These are phyloP conservation scores for Meyerozyma carpophila DNA, from an alignment of 1,139 yeast genomes.

Conservation along the genomic window DNA sequence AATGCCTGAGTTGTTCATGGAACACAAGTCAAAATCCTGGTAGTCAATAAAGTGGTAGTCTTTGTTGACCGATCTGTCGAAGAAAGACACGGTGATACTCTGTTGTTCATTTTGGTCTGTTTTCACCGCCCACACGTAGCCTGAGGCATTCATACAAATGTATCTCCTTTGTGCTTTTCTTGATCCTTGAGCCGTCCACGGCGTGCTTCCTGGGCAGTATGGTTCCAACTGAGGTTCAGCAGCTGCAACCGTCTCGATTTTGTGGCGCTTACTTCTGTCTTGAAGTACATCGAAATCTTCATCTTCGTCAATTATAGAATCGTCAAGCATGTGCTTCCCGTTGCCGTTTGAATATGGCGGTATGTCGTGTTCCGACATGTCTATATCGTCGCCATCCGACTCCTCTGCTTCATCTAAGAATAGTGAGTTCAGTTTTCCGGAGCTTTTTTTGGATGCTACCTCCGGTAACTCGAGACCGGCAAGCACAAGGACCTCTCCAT, in stretches of 20 bases:
- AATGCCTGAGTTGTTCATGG: constrained; percentile 62
- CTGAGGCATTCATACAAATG: constrained; percentile 73
- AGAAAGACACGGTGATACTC: constrained; percentile 79
- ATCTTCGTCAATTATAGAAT: constrained; percentile 15
- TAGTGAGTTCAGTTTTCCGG: constrained; percentile 7
- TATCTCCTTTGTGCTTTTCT: constrained; percentile 52
- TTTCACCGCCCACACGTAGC: constrained; percentile 77
- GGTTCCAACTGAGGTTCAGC: constrained; percentile 21
- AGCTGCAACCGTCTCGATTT: constrained; percentile 12
- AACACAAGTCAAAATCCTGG: constrained; percentile 67
- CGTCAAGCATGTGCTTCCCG: constrained; percentile 21
- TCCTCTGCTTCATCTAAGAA: constrained; percentile 21
- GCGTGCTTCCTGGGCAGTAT: constrained; percentile 80
- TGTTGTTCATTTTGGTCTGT: constrained; percentile 32
- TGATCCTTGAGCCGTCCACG: constrained; percentile 48
- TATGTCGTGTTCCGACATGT: background rate
- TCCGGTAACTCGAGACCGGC: constrained; percentile 21
- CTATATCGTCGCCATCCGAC: constrained; percentile 19
- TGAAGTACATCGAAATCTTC: constrained; percentile 16
- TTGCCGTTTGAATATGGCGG: constrained; percentile 6
- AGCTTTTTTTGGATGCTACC: constrained; percentile 5
- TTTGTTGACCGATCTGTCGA: constrained; percentile 71
- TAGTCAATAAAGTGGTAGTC: constrained; percentile 86
- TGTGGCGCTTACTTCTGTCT: constrained; percentile 22
- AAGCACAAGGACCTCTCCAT: constrained; percentile 44